These are phyloP conservation scores for Prunus mira DNA, from an alignment of 306 rosid species.

Conservation along the genomic window DNA sequence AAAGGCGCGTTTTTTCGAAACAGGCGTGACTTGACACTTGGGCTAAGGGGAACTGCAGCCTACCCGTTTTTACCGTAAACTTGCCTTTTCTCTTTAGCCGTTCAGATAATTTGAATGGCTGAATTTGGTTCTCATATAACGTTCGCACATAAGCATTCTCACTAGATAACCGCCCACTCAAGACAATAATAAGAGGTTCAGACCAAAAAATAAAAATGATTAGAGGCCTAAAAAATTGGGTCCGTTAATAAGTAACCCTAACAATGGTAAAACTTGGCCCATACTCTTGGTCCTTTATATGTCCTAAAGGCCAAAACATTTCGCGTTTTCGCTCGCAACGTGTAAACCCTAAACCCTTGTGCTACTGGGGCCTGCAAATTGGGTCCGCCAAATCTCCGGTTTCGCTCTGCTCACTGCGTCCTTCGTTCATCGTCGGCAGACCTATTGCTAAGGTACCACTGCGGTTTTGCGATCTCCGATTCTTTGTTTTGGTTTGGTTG, in stretches of 20 bases:
- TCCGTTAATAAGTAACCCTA: background rate
- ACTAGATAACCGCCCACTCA: too few relatives aligned
- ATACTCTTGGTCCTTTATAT: conserved; percentile 2
- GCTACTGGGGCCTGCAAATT: background rate
- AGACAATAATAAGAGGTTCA: too few relatives aligned
- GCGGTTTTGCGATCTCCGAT: background rate
- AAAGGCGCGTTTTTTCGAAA: too few relatives aligned
- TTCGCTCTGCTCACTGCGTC: background rate
- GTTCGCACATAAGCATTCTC: too few relatives aligned
- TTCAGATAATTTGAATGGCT: too few relatives aligned
- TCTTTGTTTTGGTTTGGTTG: background rate
- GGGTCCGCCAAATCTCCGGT: background rate
- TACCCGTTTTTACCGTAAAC: too few relatives aligned
- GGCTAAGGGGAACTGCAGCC: too few relatives aligned
- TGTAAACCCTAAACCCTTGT: conserved; percentile 11
- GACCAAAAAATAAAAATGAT: background rate
- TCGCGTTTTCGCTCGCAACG: background rate
- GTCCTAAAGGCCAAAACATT: background rate
- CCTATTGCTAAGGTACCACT: background rate
- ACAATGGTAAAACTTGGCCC: background rate
- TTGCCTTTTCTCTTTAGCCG: too few relatives aligned
- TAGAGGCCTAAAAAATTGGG: background rate
- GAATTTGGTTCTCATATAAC: too few relatives aligned
- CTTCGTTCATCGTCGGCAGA: background rate
- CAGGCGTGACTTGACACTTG: too few relatives aligned